These are phyloP conservation scores for Dentipellis fragilis DNA, from an alignment of 768 basidiomycete species.

Conservation along the genomic window DNA sequence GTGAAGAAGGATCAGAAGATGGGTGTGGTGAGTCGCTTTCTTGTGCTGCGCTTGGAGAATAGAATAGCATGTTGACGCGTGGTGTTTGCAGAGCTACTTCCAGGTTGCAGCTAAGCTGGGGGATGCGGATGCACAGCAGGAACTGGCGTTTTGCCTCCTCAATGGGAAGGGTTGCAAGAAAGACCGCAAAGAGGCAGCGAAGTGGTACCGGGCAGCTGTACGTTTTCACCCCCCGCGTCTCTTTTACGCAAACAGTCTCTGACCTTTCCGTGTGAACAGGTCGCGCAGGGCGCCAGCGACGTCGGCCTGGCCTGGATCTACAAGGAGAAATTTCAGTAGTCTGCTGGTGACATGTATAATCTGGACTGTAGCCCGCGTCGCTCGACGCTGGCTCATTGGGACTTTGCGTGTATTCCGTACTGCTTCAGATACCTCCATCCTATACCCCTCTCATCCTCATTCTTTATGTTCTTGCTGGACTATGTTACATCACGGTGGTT, in stretches of 20 bases:
- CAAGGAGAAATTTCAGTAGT: conserved; percentile 64
- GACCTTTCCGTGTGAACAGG: conserved; percentile 22
- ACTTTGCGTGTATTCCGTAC: no score
- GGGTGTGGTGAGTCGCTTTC: conserved; percentile 53
- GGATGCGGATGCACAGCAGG: conserved; percentile 79
- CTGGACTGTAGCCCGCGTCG: neutral
- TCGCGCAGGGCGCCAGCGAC: conserved; percentile 67
- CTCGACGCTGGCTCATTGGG: no score
- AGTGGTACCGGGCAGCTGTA: conserved; percentile 86
- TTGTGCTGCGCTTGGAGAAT: neutral
- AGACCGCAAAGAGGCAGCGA: conserved; percentile 75
- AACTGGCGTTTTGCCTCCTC: conserved; percentile 75
- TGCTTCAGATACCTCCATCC: no score
- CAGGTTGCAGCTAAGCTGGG: conserved; percentile 75
- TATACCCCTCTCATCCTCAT: no score
- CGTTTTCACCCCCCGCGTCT: conserved; percentile 17
- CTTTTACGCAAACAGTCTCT: neutral
- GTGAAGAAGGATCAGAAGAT: conserved; percentile 81
- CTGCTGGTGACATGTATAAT: neutral
- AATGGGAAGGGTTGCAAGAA: conserved; percentile 89
- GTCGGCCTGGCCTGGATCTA: conserved; percentile 87
- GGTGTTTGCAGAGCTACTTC: conserved; percentile 58
- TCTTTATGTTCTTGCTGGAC: no score
- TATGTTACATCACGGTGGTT: no score
- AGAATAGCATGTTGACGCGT: neutral